A percentile compares a stretch with the other conserved stretches of the same genome.
Conservation (phyloP, 169 alveolate genomes). For the Plasmodium gonderi region DNA sequence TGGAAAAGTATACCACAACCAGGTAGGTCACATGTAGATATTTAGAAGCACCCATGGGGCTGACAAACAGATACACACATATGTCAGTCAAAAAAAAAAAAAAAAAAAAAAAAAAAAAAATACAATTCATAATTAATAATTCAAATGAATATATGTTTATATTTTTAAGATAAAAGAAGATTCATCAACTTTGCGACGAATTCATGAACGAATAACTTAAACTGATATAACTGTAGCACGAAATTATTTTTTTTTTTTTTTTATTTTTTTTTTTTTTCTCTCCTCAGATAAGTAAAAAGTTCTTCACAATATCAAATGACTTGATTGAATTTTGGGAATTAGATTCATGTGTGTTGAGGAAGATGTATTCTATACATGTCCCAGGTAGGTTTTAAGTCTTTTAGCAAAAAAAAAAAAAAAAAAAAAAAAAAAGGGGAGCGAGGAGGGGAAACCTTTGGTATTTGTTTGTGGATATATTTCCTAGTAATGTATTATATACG, state of each 20-base stretch:
- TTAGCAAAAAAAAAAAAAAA: no score
- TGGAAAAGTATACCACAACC: conserved; percentile 70
- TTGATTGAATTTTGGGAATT: conserved; percentile 86
- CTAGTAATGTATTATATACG: no score
- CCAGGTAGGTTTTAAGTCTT: conserved; percentile 18
- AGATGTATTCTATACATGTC: conserved; percentile 64
- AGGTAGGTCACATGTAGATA: conserved; percentile 1
- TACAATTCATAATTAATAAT: no score
- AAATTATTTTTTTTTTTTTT: not conserved
- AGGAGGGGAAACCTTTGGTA: not conserved
- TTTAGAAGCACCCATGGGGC: not conserved
- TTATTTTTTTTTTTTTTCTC: not conserved
- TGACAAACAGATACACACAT: not conserved
- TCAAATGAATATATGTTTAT: no score
- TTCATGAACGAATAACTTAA: not conserved
- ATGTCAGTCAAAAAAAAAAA: no score
- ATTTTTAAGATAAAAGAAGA: not conserved
- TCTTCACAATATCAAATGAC: conserved; percentile 80
- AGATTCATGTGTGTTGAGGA: conserved; percentile 60
- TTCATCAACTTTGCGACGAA: not conserved
- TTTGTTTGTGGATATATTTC: not conserved
- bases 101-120: no score
- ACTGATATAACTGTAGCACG: not conserved
- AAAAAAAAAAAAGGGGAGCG: no score
- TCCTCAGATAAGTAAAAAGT: conserved; percentile 77